These are phyloP conservation scores for Pseudophaeomoniella oleicola DNA, from an alignment of 2,329 filamentous ascomycete species.

Conservation along the genomic window DNA sequence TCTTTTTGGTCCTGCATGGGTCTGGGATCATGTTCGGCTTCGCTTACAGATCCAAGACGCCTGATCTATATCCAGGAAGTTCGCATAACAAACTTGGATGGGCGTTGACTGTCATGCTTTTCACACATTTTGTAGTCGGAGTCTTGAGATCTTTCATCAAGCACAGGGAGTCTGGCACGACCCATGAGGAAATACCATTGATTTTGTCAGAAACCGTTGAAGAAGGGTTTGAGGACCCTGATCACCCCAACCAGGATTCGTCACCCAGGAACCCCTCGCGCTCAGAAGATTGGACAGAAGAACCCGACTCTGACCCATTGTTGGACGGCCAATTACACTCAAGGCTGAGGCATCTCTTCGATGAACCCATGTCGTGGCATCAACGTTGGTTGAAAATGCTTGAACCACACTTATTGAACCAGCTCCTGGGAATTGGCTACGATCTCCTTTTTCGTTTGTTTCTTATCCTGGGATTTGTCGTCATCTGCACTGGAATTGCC, in stretches of 20 bases:
- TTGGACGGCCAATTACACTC: constrained; percentile 37
- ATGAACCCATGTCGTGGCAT: constrained; percentile 12
- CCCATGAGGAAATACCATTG: constrained; percentile 7
- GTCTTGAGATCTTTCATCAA: constrained; percentile 38
- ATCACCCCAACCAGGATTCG: constrained; percentile 4
- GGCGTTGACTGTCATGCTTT: constrained; percentile 51
- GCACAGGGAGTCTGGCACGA: constrained; percentile 10
- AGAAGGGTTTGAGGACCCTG: constrained; percentile 3
- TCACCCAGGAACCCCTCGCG: constrained; percentile 10
- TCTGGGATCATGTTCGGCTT: constrained; percentile 43
- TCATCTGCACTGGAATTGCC: constrained; percentile 6
- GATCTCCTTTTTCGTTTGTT: not conserved
- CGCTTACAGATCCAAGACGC: constrained; percentile 58
- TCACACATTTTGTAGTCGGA: constrained; percentile 48
- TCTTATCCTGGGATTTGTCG: constrained; percentile 3
- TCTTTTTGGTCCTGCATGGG: constrained; percentile 43
- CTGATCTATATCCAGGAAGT: constrained; percentile 64
- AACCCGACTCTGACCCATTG: constrained; percentile 32
- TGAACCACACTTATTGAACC: not conserved
- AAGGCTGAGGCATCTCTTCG: constrained; percentile 38
- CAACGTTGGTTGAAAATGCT: constrained; percentile 21
- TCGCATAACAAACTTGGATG: constrained; percentile 65
- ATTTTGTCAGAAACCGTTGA: constrained; percentile 1
- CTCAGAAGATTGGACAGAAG: not conserved
- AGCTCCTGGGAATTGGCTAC: not conserved